Base-by-base conservation (phyloP, 148 eudicot genomes). In the Agrostemma githago region DNA sequence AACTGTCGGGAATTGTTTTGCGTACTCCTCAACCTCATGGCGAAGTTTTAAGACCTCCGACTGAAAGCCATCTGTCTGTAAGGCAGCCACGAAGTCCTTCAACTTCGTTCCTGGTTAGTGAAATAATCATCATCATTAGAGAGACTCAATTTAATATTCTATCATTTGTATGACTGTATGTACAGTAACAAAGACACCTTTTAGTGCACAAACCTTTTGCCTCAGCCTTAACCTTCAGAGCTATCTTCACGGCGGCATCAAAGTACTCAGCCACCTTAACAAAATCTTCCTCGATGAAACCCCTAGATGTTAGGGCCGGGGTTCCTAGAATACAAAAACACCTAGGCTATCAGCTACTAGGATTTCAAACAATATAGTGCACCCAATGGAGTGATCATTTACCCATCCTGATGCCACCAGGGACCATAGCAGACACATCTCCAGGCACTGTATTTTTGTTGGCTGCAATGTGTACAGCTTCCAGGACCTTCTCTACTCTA, bases 371-470 rank as follows among this genome's bases (percentile, higher is more conserved):
- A 74, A 41, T 34, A 56, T 17, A 73, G 59, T 66, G 62, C 62
- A 62, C 41, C 56, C 6, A 38, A 75, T 17, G 17, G 48, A 66
- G 7, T 60, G 41, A n/a, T 53, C 59, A 1, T 64, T 53, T 84
- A 94, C 98, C 98, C 98, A 94, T 94, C 74, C 98, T 83, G 80
- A 94, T 94, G 79, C 98, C 98, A 83, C 98, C 98, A 65, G 98
- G 98, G 73, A 94, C 97, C 98, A 94, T 91, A 72, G 98, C 98
- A 80, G 98, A 94, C 59, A 94, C 98, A 83, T 94, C 98, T 57
- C 98, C 98, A 74, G 98, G 98, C 67, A 94, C 98, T 5, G 98
- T 94, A 76, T 94, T 94, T 76, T 94, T 94, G 87, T 94, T 94
- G 75, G 98, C 96, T 65, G 99, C 99, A 82, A 95, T 95, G 68